phyloP scores from a whole-genome alignment of 352 stramenopile species.

The Phytopythium cucurbitacearum region DNA sequence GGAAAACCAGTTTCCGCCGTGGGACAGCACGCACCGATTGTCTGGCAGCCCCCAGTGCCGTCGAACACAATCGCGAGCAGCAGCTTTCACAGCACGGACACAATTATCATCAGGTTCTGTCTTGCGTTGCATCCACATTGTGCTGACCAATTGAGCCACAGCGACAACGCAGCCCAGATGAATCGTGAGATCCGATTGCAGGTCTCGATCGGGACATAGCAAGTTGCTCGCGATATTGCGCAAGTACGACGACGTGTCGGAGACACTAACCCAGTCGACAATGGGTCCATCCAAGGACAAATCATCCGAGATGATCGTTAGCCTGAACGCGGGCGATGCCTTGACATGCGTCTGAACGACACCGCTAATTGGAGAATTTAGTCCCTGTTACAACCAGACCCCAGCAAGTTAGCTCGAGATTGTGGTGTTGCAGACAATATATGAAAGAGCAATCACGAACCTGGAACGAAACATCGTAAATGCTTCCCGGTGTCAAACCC shows the following conservation, averaged over 20 bases:
- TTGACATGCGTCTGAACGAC: conserved; percentile 24
- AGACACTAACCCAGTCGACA: background rate
- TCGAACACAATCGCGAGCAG: conserved; percentile 31
- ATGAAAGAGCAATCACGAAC: conserved; percentile 9
- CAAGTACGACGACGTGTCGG: conserved; percentile 15
- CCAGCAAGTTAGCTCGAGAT: background rate
- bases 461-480: conserved; percentile 36
- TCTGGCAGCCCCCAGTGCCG: conserved; percentile 35
- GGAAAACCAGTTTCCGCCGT: conserved; percentile 38
- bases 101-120: background rate
- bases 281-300: conserved; percentile 15
- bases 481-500: conserved; percentile 19
- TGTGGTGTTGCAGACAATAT: background rate
- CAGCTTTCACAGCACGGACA: conserved; percentile 7
- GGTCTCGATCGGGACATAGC: conserved; percentile 12
- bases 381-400: conserved; percentile 14
- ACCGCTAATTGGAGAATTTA: conserved; percentile 8
- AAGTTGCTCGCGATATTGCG: conserved; percentile 23
- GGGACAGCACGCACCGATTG: conserved; percentile 25
- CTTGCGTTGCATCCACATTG: background rate
- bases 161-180: conserved; percentile 28
- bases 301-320: conserved; percentile 22
- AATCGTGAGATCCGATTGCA: conserved; percentile 27
- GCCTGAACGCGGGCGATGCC: conserved; percentile 22
- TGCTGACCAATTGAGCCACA: conserved; percentile 14